phyloP scores from a whole-genome alignment of 2,329 filamentous ascomycete species.

The Trichoderma polysporum region DNA sequence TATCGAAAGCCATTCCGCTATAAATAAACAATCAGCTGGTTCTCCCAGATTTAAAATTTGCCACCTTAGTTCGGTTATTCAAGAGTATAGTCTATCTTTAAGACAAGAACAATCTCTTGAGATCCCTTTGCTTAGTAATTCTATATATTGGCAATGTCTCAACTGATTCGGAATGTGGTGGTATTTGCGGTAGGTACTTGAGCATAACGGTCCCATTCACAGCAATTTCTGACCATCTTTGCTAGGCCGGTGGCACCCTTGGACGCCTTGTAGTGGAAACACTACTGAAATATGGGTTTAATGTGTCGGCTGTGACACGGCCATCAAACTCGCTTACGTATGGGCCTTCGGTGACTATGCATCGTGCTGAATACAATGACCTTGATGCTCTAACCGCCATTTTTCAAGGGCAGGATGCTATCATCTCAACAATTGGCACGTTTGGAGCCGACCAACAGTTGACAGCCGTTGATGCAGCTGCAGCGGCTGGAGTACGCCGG shows the following conservation, averaged over 20 bases:
- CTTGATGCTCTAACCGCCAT: not conserved
- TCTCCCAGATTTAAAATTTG: no score
- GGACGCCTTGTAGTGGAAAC: not conserved
- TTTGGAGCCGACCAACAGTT: not conserved
- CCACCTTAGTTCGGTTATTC: no score
- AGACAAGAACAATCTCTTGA: no score
- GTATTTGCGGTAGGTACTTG: not conserved
- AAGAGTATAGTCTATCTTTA: no score
- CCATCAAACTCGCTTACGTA: not conserved
- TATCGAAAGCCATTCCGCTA: no score
- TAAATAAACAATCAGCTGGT: no score
- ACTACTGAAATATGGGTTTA: not conserved
- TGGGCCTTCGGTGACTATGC: not conserved
- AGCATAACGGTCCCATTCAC: no score
- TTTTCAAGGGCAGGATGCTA: not conserved
- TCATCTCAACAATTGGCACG: not conserved
- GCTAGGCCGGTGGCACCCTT: not conserved
- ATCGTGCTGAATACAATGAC: not conserved
- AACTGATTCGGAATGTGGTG: not conserved
- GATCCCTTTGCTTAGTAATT: no score
- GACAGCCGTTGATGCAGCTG: not conserved
- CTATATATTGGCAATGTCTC: not conserved
- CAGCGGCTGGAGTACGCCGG: not conserved
- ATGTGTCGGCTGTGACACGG: not conserved
- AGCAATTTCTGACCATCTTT: not conserved